Evolutionary conservation across 495 filamentous ascomycete genomes (phyloP), one percentile per base, ranked within the genome.

Genomic region (Rhizodiscina lignyota): DNA sequence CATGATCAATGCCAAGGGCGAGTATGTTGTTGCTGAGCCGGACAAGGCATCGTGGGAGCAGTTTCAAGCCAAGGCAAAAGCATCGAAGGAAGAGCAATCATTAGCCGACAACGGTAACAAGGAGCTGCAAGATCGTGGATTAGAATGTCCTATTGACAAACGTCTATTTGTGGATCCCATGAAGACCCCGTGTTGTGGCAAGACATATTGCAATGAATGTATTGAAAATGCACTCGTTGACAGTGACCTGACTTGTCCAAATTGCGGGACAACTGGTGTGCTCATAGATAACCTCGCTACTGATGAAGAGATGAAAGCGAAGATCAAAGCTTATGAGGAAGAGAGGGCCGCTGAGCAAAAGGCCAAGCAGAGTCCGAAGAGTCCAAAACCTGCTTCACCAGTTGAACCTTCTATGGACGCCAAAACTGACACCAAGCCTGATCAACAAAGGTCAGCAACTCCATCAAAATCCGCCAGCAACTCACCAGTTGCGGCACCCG

Each of bases 191-290:
- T 97, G 89, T 66, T 97, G 89, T 66, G 70, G 79, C 55, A 85
- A 78, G 67, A 93, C 85, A 54, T 96, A 87, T 70, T 97, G 89
- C 72, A 81, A 84, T 70, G 84, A 96, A 47, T 97, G 89, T 77
- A 93, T 96, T 57, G 85, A 85, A 48, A 91, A 86, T 72, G 77
- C 83, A 49, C 75, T 97, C 62, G 84, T 93, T 61, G 84, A 96
- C 64, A 87, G 77, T 69, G 89, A 97, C 67, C 83, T 97, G 63
- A 66, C 81, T 50, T 97, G 89, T 55, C 91, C 91, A 37, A 77
- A 73, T 34, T 97, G 89, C 64, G 70, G 78, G 53, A 80, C 72
- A 29, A 84, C 92, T 44, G 84, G 82, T 40, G 81, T 94, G 31
- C 64, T 94, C 38, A 78, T 96, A 59, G 91, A 94, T 71, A 76